Percentiles rank a stretch among this genome's conserved stretches.
Evolutionary conservation across 2,329 filamentous ascomycete species (phyloP).

Genomic region (Biscogniauxia sp.): DNA sequence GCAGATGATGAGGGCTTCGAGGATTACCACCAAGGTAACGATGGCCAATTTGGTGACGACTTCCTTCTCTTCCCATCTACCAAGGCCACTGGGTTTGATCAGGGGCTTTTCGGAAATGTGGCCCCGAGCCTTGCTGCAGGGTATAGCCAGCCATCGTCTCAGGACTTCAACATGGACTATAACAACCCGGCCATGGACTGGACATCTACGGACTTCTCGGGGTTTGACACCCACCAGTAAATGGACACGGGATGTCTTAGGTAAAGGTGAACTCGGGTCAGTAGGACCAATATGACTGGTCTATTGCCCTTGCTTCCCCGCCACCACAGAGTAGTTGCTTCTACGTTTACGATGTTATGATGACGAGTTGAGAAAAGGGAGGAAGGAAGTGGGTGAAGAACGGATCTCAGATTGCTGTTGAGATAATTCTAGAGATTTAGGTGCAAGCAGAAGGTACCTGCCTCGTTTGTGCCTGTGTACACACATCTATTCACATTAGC

Average conservation of each 20-base stretch:
- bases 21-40: slow-evolving; percentile 43
- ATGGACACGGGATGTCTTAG: not conserved
- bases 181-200: slow-evolving; percentile 28
- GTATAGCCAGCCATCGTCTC: slow-evolving; percentile 52
- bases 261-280: not conserved
- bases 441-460: slow-evolving; percentile 17
- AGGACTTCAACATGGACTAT: slow-evolving; percentile 42
- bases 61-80: slow-evolving; percentile 61
- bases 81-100: slow-evolving; percentile 42
- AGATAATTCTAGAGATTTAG: slow-evolving; percentile 9
- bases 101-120: slow-evolving; percentile 45
- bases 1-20: slow-evolving; percentile 65
- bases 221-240: slow-evolving; percentile 19
- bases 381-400: slow-evolving; percentile 7
- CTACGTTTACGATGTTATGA: slow-evolving; percentile 28
- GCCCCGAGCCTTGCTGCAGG: slow-evolving; percentile 50
- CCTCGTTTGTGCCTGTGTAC: slow-evolving; percentile 13
- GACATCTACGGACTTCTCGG: slow-evolving; percentile 23
- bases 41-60: slow-evolving; percentile 50
- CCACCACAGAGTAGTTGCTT: slow-evolving; percentile 2
- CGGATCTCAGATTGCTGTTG: slow-evolving; percentile 21
- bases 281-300: not conserved
- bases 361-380: slow-evolving; percentile 19
- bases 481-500: slow-evolving; percentile 1
- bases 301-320: slow-evolving; percentile 5